Evolutionary conservation across 345 rosid species (phyloP), one percentile per base, ranked within the genome.

Genomic region (Brassica cretica): DNA sequence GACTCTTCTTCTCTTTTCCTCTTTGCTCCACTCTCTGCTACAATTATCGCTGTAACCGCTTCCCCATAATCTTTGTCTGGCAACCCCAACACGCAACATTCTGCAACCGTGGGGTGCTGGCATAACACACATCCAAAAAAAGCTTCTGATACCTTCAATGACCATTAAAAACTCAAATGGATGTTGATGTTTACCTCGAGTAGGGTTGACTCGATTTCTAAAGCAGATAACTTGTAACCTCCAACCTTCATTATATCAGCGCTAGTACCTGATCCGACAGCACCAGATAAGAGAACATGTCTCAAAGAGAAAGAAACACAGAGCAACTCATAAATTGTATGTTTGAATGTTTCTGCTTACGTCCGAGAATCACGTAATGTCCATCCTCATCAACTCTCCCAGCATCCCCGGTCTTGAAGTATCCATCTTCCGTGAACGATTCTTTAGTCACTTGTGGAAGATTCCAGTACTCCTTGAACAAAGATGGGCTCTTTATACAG

Each of bases 181-280:
- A 59, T 78, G 37, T 29, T n/a, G 14, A 18, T 21, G 60, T 84
- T 84, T 84, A 90, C 99, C 96, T 93, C 93, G 69, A 95, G 82
- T 76, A 95, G 87, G 78, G 84, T 83, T 46, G 99, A 90, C 89
- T 95, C 98, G n/a, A 95, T 93, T 84, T 95, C 98, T 64, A 95
- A 82, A 27, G 99, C 99, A 8, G 99, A 95, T 68, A 95, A 84
- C 65, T 95, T 95, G 86, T 91, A 95, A 76, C 99, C 99, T 15
- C 98, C 99, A 68, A 91, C 99, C 82, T 95, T 95, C 91, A 95
- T 90, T 35, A 95, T 95, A 84, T 95, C 99, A 21, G 98, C 97
- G 76, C 87, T 95, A 2, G 88, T 90, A 77, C 99, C 99, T 95
- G 86, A 79, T 29, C 14, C 14, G 51, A 68, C n/a, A 37, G 41